phyloP scores from a whole-genome alignment of 2,329 filamentous ascomycete species.

The Claviceps citrina region DNA sequence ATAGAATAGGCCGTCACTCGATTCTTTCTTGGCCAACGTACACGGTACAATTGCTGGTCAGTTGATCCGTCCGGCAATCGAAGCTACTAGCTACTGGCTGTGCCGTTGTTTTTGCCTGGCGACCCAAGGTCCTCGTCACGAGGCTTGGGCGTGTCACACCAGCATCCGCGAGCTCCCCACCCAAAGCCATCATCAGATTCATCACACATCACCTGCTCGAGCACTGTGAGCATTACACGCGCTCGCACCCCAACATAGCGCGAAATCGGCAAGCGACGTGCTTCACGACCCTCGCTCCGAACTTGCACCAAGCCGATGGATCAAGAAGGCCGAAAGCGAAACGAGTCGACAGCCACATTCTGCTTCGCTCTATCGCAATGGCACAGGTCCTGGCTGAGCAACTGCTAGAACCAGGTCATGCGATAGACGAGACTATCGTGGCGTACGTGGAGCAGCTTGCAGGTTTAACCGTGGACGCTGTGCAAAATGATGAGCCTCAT shows the following conservation, averaged over 20 bases:
- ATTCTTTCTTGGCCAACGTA: no score
- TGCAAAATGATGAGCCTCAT: conserved; percentile 62
- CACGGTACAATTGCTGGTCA: no score
- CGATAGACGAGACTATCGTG: conserved; percentile 37
- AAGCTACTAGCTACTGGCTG: no score
- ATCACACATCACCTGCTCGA: no score
- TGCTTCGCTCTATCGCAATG: conserved; percentile 13
- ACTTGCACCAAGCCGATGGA: not conserved
- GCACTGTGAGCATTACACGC: not conserved
- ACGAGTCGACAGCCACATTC: not conserved
- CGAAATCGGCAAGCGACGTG: not conserved
- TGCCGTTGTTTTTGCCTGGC: no score
- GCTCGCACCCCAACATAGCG: not conserved
- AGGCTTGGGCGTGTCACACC: no score
- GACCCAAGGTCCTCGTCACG: no score
- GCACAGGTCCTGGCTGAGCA: conserved; percentile 21
- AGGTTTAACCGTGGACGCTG: conserved; percentile 56
- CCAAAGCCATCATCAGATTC: no score
- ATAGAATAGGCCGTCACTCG: not conserved
- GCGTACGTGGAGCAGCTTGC: conserved; percentile 66
- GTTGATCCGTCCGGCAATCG: no score
- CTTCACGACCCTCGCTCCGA: not conserved
- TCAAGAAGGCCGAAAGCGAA: not conserved
- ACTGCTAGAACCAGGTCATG: conserved; percentile 17
- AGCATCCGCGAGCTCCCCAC: no score